These are phyloP conservation scores for Jacaranda mimosifolia DNA, from an alignment of 257 asterid genomes.

Conservation along the genomic window DNA sequence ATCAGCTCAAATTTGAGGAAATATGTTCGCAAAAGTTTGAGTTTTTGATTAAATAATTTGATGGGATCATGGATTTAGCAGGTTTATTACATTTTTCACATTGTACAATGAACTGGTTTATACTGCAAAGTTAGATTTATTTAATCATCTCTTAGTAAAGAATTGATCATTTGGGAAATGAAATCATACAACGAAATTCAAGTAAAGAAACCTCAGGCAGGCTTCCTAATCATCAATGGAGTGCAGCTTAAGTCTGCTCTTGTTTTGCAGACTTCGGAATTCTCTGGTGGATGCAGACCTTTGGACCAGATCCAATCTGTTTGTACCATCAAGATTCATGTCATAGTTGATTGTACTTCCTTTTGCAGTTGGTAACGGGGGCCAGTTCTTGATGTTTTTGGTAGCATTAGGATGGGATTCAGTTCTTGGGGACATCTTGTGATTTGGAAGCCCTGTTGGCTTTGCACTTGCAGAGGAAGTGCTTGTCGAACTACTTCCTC, in stretches of 20 bases:
- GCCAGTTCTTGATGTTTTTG: constrained; percentile 50
- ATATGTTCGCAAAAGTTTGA: neutral
- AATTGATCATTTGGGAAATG: neutral
- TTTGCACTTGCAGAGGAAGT: constrained; percentile 57
- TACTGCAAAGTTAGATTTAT: too few relatives aligned
- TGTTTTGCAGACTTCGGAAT: constrained; percentile 44
- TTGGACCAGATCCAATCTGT: constrained; percentile 49
- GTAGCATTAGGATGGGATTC: constrained; percentile 49
- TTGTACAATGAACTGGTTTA: too few relatives aligned
- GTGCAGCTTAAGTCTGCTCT: constrained; percentile 44
- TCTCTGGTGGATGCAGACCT: constrained; percentile 69
- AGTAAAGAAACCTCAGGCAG: neutral
- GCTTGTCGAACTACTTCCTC: constrained; percentile 69
- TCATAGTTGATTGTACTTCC: constrained; percentile 35
- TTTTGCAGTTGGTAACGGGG: constrained; percentile 48
- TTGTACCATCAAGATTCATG: constrained; percentile 34
- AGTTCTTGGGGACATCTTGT: constrained; percentile 40
- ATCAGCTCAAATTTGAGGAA: neutral
- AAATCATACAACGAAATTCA: neutral
- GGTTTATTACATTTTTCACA: too few relatives aligned
- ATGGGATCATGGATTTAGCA: too few relatives aligned
- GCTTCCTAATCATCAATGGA: constrained; percentile 43
- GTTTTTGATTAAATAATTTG: neutral
- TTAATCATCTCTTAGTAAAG: too few relatives aligned
- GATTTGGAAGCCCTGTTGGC: constrained; percentile 34